Conservation (phyloP, 2,329 filamentous ascomycete species). For the Colletotrichum tabaci region DNA sequence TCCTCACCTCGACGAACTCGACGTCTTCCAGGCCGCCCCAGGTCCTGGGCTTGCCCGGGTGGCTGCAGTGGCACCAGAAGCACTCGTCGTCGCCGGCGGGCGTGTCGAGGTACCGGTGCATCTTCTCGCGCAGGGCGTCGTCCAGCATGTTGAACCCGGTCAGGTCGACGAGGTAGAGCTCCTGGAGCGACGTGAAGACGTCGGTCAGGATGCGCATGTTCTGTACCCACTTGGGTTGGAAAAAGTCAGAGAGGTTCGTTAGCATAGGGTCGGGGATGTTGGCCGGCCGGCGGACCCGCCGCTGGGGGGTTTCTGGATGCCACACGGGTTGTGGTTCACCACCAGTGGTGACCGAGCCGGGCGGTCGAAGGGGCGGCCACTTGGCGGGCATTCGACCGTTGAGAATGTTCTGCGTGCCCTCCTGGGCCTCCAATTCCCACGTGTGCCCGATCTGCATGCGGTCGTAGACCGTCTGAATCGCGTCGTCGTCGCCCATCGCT, state of each 20-base stretch:
- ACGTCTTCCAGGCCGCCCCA: conserved; percentile 7
- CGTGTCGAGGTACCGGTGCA: conserved; percentile 3
- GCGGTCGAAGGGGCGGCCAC: neutral
- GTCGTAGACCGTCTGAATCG: neutral
- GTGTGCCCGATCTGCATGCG: neutral
- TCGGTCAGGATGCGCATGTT: conserved; percentile 14
- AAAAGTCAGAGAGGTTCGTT: neutral
- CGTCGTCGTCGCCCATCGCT: neutral
- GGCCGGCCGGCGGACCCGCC: neutral
- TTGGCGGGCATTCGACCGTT: neutral
- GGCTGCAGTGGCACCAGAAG: neutral
- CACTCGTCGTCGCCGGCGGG: neutral
- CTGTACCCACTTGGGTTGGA: neutral
- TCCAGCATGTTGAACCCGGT: neutral
- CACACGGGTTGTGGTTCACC: neutral
- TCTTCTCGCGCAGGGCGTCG: neutral
- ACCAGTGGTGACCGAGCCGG: no score
- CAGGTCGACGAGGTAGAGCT: conserved; percentile 21
- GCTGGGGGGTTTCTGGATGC: neutral
- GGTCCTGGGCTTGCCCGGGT: neutral
- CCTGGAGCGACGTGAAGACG: conserved; percentile 2
- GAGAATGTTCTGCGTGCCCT: neutral
- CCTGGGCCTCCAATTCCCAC: neutral
- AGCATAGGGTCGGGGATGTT: neutral
- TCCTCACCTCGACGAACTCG: conserved; percentile 16